Conservation (phyloP, 108 stramenopile species). For the Cyclotella choctawhatcheeana region DNA sequence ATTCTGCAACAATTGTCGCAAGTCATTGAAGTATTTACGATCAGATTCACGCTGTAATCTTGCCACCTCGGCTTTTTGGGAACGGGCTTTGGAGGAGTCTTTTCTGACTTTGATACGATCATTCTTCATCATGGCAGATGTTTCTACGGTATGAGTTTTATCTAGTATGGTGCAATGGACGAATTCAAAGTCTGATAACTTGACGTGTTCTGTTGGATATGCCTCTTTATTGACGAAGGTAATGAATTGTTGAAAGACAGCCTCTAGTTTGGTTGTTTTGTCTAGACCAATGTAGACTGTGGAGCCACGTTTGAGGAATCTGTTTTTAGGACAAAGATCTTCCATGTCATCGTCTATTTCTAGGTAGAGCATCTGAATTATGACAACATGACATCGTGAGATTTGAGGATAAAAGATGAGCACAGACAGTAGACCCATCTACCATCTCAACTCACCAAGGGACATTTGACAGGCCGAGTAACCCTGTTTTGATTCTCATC, state of each 20-base stretch:
- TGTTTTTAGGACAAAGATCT: slow-evolving; percentile 57
- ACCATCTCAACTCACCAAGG: slow-evolving; percentile 33
- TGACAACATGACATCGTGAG: background rate
- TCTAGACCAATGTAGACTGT: slow-evolving; percentile 76
- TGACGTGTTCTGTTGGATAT: slow-evolving; percentile 1
- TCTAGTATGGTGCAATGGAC: slow-evolving; percentile 62
- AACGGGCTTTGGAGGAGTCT: slow-evolving; percentile 47
- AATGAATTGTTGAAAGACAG: slow-evolving; percentile 71
- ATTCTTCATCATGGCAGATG: slow-evolving; percentile 83
- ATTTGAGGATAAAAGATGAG: background rate
- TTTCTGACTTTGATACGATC: slow-evolving; percentile 73
- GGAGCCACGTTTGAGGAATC: slow-evolving; percentile 62
- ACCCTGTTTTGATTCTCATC: slow-evolving; percentile 29
- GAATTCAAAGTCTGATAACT: slow-evolving; percentile 75
- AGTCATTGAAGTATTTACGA: slow-evolving; percentile 64
- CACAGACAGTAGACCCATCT: background rate
- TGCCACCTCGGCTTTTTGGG: slow-evolving; percentile 39
- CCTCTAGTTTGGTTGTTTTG: slow-evolving; percentile 66
- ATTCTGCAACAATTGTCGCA: slow-evolving; percentile 61
- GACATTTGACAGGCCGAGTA: slow-evolving; percentile 36
- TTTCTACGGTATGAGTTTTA: slow-evolving; percentile 68
- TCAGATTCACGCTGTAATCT: slow-evolving; percentile 73
- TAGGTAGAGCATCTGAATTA: slow-evolving; percentile 53
- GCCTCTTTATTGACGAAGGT: slow-evolving; percentile 65
- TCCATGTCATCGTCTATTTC: slow-evolving; percentile 56